A percentile compares a stretch with the other conserved stretches of the same genome.
Evolutionary conservation across 129 eudicot species (phyloP).

Genomic region (Flaveria robusta): DNA sequence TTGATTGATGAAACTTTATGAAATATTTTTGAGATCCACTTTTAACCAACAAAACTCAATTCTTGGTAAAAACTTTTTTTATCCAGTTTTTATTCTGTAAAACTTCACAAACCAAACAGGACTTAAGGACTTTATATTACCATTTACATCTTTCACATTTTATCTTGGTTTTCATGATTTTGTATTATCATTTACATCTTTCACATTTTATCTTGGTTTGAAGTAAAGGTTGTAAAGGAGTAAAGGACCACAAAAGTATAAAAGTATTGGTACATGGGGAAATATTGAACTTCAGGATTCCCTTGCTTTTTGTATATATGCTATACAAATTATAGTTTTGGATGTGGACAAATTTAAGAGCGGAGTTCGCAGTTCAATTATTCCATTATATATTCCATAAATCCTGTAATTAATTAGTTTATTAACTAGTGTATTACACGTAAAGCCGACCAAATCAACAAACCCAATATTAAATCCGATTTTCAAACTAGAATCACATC

Average conservation of each 20-base stretch:
- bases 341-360: slow-evolving; percentile 18
- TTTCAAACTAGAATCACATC: neutral
- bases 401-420: neutral
- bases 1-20: too few relatives aligned
- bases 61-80: too few relatives aligned
- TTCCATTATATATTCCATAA: neutral
- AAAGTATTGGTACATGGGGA: neutral
- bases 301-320: neutral
- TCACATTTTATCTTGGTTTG: neutral
- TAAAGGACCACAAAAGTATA: neutral
- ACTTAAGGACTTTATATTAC: too few relatives aligned
- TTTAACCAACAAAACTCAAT: too few relatives aligned
- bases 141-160: too few relatives aligned
- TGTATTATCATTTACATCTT: neutral
- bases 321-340: neutral
- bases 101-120: too few relatives aligned
- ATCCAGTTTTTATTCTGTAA: too few relatives aligned
- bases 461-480: neutral
- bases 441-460: neutral
- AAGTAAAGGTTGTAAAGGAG: neutral
- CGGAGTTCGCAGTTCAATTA: slow-evolving; percentile 6
- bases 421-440: neutral
- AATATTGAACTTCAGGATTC: neutral
- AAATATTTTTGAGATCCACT: too few relatives aligned
- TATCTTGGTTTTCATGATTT: neutral